phyloP scores from a whole-genome alignment of 163 green algal genomes.

The Scenedesmus sp. region DNA sequence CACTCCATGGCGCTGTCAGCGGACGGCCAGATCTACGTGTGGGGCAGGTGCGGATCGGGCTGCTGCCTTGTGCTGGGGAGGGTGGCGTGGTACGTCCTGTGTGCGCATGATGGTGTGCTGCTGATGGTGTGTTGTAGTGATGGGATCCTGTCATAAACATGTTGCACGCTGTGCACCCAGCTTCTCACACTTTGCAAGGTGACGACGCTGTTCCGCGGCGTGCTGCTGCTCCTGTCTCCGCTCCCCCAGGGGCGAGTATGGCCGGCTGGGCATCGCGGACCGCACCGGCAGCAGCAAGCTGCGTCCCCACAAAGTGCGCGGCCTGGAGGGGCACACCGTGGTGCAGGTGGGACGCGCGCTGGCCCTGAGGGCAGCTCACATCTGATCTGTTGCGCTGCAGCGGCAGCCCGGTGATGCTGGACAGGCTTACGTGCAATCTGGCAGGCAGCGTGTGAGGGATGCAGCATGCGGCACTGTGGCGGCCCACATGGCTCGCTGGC shows the following conservation, averaged over 20 bases:
- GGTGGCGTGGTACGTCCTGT: no score
- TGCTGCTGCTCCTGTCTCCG: conserved; percentile 66
- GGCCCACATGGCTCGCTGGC: no score
- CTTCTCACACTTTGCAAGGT: conserved; percentile 73
- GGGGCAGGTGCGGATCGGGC: not conserved
- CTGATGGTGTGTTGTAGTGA: not conserved
- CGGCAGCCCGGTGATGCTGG: not conserved
- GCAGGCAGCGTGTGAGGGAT: no score
- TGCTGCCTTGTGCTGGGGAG: no score
- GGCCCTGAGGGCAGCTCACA: not conserved
- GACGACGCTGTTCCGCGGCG: not conserved
- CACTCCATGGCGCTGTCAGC: conserved; percentile 81
- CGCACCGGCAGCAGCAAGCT: conserved; percentile 79
- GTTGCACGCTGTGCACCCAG: not conserved
- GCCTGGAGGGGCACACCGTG: conserved; percentile 56
- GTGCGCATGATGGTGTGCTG: not conserved
- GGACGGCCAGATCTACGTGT: conserved; percentile 63
- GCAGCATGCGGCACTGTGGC: no score
- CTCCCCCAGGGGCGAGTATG: conserved; percentile 88
- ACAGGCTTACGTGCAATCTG: not conserved
- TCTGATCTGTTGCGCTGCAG: not conserved
- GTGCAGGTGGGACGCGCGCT: conserved; percentile 58
- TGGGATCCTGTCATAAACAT: not conserved
- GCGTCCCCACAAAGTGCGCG: conserved; percentile 74
- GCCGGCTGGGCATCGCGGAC: conserved; percentile 91